Conservation (phyloP, 2,329 filamentous ascomycete species). For the Dactylellina leptospora region DNA sequence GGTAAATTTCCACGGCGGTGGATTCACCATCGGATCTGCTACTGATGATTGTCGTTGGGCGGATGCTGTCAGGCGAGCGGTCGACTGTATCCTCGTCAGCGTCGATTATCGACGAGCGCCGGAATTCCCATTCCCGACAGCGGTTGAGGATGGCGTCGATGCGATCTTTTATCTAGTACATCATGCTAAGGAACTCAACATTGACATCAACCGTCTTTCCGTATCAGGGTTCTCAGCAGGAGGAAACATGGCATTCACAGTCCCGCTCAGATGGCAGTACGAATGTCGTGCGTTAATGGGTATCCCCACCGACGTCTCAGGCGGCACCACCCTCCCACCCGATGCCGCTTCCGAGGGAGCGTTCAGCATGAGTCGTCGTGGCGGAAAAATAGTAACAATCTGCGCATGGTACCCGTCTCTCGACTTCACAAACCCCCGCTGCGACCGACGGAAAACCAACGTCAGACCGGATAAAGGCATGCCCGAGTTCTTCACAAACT, state of each 20-base stretch:
- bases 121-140: slow-evolving; percentile 70
- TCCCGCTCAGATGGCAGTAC: slow-evolving; percentile 57
- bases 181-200: slow-evolving; percentile 67
- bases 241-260: slow-evolving; percentile 63
- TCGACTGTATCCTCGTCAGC: slow-evolving; percentile 69
- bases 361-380: slow-evolving; percentile 44
- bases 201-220: slow-evolving; percentile 68
- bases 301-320: slow-evolving; percentile 17
- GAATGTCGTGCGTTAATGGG: slow-evolving; percentile 52
- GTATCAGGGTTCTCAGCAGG: slow-evolving; percentile 73
- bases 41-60: slow-evolving; percentile 73
- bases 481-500: slow-evolving; percentile 68
- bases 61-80: slow-evolving; percentile 64
- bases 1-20: slow-evolving; percentile 74
- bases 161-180: slow-evolving; percentile 70
- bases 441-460: slow-evolving; percentile 67
- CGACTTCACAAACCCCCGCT: slow-evolving; percentile 69
- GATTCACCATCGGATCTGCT: slow-evolving; percentile 71
- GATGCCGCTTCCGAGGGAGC: slow-evolving; percentile 46
- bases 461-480: slow-evolving; percentile 68
- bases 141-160: slow-evolving; percentile 73
- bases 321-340: slow-evolving; percentile 26
- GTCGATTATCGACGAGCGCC: slow-evolving; percentile 76
- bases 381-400: slow-evolving; percentile 64
- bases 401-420: slow-evolving; percentile 71